Conservation (phyloP, 139 green algal genomes). For the Yamagishiella unicocca region DNA sequence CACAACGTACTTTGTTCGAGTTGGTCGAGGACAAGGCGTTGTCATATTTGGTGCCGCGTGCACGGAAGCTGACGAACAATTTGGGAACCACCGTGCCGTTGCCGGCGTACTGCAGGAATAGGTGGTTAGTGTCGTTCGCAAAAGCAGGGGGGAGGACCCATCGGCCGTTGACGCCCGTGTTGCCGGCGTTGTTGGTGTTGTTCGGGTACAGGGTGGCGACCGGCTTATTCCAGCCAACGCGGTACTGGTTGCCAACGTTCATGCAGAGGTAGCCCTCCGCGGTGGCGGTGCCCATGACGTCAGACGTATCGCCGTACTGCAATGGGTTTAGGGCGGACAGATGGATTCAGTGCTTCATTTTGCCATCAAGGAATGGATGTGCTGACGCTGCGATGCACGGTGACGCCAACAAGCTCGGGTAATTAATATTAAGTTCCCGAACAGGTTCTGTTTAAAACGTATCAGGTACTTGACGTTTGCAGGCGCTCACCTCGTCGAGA, state of each 20-base stretch:
- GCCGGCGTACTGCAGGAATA: background rate
- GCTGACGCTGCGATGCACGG: too few relatives aligned
- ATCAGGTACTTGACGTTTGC: background rate
- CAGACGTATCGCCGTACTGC: constrained; percentile 17
- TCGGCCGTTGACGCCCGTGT: background rate
- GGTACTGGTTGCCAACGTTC: constrained; percentile 8
- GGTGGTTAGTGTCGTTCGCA: background rate
- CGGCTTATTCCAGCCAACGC: constrained; percentile 8
- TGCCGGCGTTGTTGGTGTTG: background rate
- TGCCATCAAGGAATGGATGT: too few relatives aligned
- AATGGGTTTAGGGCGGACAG: background rate
- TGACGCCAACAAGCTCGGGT: background rate
- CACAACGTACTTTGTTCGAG: constrained; percentile 3
- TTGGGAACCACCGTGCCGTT: background rate
- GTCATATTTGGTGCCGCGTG: background rate
- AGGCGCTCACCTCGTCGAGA: constrained; percentile 6
- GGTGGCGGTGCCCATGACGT: constrained; percentile 32
- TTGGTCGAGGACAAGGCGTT: background rate
- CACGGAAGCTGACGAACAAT: constrained; percentile 18
- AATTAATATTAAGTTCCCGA: background rate
- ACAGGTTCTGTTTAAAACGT: background rate
- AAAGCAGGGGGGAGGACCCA: background rate
- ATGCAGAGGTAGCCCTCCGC: constrained; percentile 39
- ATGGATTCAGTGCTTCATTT: too few relatives aligned
- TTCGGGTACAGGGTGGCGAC: background rate